A percentile compares a stretch with the other conserved stretches of the same genome.
These are phyloP conservation scores for Paramyrothecium roridum DNA, from an alignment of 2,329 filamentous ascomycete species.

Conservation along the genomic window DNA sequence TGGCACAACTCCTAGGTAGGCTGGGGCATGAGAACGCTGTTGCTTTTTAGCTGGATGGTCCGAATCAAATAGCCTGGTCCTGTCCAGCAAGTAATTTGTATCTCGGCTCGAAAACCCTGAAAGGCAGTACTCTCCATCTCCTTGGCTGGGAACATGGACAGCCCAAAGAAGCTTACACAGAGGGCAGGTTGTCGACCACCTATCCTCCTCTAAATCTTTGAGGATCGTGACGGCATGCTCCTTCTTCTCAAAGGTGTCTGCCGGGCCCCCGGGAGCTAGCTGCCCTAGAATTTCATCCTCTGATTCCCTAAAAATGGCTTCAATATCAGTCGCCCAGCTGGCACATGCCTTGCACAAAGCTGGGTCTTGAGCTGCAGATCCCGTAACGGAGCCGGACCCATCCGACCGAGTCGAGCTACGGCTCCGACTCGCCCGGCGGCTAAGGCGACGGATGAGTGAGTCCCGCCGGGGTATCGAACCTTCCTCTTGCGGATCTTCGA, in stretches of 20 bases:
- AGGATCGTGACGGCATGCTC: conserved; percentile 24
- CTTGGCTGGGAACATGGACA: conserved; percentile 26
- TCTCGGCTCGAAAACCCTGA: conserved; percentile 30
- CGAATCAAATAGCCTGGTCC: conserved; percentile 24
- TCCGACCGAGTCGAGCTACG: conserved; percentile 29
- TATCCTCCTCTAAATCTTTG: conserved; percentile 25
- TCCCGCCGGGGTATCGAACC: conserved; percentile 20
- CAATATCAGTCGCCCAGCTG: conserved; percentile 28
- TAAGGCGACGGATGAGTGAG: conserved; percentile 31
- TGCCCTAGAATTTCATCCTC: conserved; percentile 23
- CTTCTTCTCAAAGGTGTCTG: conserved; percentile 26
- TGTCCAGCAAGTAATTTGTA: conserved; percentile 29
- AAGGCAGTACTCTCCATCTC: conserved; percentile 24
- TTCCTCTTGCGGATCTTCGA: conserved; percentile 24
- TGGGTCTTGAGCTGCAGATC: conserved; percentile 19
- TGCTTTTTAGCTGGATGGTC: conserved; percentile 23
- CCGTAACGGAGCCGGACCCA: conserved; percentile 12
- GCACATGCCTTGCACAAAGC: conserved; percentile 26
- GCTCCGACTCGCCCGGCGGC: conserved; percentile 31
- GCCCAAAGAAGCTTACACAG: conserved; percentile 30
- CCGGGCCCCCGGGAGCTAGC: conserved; percentile 19
- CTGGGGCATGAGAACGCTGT: conserved; percentile 22
- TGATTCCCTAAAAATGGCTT: conserved; percentile 26
- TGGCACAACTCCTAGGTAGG: conserved; percentile 28
- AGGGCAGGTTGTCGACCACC: conserved; percentile 28